Percentiles rank a stretch among this genome's conserved stretches.
Evolutionary conservation across 768 basidiomycete genomes (phyloP).

Genomic region (Auricularia cornea): DNA sequence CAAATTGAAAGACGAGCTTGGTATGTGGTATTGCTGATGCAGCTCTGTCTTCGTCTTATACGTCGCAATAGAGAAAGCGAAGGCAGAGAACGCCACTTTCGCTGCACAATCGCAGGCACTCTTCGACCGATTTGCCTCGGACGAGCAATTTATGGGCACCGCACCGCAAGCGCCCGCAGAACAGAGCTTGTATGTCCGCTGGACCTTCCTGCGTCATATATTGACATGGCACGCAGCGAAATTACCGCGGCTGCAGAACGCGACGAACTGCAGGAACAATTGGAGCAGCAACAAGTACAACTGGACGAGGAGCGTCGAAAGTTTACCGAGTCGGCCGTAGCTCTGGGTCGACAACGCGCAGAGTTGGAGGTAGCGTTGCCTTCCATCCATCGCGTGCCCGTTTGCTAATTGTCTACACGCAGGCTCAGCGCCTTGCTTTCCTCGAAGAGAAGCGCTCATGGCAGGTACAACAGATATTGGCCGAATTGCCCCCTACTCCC

Average conservation of each 20-base stretch:
- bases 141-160: slow-evolving; percentile 24
- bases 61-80: slow-evolving; percentile 34
- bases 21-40: slow-evolving; percentile 27
- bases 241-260: slow-evolving; percentile 32
- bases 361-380: slow-evolving; percentile 29
- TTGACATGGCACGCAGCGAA: neutral
- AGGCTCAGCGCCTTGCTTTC: slow-evolving; percentile 52
- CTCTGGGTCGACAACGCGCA: slow-evolving; percentile 56
- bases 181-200: slow-evolving; percentile 29
- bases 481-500: slow-evolving; percentile 43
- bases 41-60: slow-evolving; percentile 6
- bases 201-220: no score
- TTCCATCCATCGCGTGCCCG: no score
- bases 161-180: slow-evolving; percentile 28
- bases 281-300: slow-evolving; percentile 44
- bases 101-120: slow-evolving; percentile 42
- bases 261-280: slow-evolving; percentile 46
- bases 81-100: slow-evolving; percentile 35
- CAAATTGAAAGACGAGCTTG: slow-evolving; percentile 48
- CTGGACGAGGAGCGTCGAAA: slow-evolving; percentile 59
- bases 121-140: slow-evolving; percentile 45
- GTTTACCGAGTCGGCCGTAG: slow-evolving; percentile 55
- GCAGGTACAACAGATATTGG: slow-evolving; percentile 56
- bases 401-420: no score
- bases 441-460: slow-evolving; percentile 67